Conservation (phyloP, 441 rosid genomes). For the Metrosideros polymorpha region DNA sequence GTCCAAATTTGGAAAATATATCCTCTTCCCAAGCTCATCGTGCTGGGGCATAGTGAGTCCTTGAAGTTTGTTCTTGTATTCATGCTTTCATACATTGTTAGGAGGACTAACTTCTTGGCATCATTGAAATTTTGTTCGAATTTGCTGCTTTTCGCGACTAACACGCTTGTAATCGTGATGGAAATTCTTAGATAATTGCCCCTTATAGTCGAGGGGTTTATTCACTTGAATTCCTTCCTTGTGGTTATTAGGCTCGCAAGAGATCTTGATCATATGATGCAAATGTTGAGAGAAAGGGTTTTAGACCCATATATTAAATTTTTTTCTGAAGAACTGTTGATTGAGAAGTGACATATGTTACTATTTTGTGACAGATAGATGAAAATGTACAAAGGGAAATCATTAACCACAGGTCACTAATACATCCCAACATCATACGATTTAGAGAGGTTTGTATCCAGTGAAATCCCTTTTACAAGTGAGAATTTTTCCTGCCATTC, state of each 20-base stretch:
- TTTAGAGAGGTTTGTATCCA: conserved; percentile 72
- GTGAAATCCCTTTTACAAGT: not conserved
- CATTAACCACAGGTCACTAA: conserved; percentile 83
- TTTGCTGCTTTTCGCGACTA: not conserved
- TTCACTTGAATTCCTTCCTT: not conserved
- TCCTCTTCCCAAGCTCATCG: not conserved
- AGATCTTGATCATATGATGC: not conserved
- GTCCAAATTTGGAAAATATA: not conserved
- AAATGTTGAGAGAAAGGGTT: not conserved
- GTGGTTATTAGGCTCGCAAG: not conserved
- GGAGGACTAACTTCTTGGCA: not conserved
- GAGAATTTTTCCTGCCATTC: not conserved
- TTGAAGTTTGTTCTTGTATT: not conserved
- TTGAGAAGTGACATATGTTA: not conserved
- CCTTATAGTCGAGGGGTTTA: not conserved
- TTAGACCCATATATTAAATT: not conserved
- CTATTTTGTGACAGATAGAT: conserved; percentile 54
- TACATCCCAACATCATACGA: conserved; percentile 95
- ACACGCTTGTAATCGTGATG: not conserved
- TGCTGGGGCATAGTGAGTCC: not conserved
- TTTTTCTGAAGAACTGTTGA: not conserved
- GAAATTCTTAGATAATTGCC: not conserved
- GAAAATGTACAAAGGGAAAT: conserved; percentile 95
- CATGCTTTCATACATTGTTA: not conserved
- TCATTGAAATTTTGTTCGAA: not conserved